Base-by-base conservation (phyloP, 192 early-diverging fungal species). In the Coemansia nantahalensis region DNA sequence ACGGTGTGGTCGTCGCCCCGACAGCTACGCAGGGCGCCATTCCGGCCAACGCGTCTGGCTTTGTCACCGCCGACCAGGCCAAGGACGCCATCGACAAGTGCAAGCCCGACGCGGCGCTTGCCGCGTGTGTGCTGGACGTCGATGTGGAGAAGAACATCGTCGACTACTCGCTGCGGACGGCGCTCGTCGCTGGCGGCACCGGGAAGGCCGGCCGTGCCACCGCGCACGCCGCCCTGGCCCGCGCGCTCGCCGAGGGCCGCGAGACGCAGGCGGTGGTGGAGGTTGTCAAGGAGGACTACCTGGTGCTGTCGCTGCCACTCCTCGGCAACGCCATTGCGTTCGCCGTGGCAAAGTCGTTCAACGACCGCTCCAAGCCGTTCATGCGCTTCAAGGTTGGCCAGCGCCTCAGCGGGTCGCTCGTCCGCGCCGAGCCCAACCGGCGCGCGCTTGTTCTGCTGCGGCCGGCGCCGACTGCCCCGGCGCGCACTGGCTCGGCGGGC, bases 231-330 rank as follows among this genome's bases (percentile, higher is more conserved):
- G 64, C 70, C 37, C 56, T 76, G 16, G 62, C 67, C 36, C 35
- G 51, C 16, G 63, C 65, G 8, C 64, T 51, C 31, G 12, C 47
- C 24, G 54, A 60, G 40, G 43, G 55, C 30, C n/a, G 46, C 8
- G 38, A 32, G 28, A 65, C 61, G 4, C 86, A 86, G 23, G 71
- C 81, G 21, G 67, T 80, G 19, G 79, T 93, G 32, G 83, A 88
- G 51, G 48, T 89, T 12, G 80, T 93, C 47, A 93, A 91, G 72
- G 82, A 90, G 23, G 85, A 86, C 58, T 93, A 93, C 51, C 42
- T 83, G 19, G 79, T 93, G 21, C 45, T 89, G 11, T 80, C 83
- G 5, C 42, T 92, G 45, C 88, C 90, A 1, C 50, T 54, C 28
- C 34, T 72, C 32, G 60, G 62, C 52, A 78, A 84, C 46, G 44